Percentiles rank a stretch among this genome's conserved stretches.
phyloP scores from a whole-genome alignment of 1,284 basidiomycete genomes.

The Cryptococcus maquisensis region DNA sequence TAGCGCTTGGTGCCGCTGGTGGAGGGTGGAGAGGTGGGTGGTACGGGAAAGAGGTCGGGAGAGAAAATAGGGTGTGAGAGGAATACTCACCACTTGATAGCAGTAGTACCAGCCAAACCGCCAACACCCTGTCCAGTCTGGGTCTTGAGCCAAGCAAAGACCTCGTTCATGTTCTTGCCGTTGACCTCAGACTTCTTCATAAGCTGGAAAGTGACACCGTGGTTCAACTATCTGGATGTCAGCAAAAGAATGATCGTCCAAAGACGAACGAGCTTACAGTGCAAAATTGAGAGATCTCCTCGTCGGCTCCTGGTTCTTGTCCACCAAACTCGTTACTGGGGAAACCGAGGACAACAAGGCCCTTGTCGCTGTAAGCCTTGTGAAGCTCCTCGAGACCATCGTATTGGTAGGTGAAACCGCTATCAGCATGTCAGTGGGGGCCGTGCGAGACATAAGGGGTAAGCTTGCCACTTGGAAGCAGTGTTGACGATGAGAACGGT shows the following conservation, averaged over 20 bases:
- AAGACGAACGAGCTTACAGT: conserved; percentile 33
- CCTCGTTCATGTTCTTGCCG: conserved; percentile 69
- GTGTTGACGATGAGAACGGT: conserved; percentile 56
- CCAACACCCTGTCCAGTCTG: conserved; percentile 24
- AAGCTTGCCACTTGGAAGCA: conserved; percentile 51
- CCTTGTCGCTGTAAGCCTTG: conserved; percentile 52
- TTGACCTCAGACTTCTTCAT: conserved; percentile 91
- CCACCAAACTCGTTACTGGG: conserved; percentile 53
- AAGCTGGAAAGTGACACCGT: conserved; percentile 74
- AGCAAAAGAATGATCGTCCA: background rate
- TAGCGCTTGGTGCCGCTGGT: background rate
- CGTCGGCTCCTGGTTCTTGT: conserved; percentile 71
- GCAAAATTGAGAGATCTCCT: conserved; percentile 55
- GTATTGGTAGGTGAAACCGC: conserved; percentile 48
- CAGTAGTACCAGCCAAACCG: conserved; percentile 36
- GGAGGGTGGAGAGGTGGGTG: too few relatives aligned
- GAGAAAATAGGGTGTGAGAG: background rate
- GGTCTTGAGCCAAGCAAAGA: conserved; percentile 79
- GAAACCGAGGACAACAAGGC: conserved; percentile 52
- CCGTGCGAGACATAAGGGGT: background rate
- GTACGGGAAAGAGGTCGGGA: too few relatives aligned
- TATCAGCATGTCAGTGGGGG: conserved; percentile 5
- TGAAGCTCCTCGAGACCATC: conserved; percentile 53
- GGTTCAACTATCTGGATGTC: conserved; percentile 53
- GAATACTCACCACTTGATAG: conserved; percentile 45